Percentiles rank a stretch among this genome's conserved stretches.
phyloP scores from a whole-genome alignment of 2,329 filamentous ascomycete species.

The Colletotrichum aenigma region DNA sequence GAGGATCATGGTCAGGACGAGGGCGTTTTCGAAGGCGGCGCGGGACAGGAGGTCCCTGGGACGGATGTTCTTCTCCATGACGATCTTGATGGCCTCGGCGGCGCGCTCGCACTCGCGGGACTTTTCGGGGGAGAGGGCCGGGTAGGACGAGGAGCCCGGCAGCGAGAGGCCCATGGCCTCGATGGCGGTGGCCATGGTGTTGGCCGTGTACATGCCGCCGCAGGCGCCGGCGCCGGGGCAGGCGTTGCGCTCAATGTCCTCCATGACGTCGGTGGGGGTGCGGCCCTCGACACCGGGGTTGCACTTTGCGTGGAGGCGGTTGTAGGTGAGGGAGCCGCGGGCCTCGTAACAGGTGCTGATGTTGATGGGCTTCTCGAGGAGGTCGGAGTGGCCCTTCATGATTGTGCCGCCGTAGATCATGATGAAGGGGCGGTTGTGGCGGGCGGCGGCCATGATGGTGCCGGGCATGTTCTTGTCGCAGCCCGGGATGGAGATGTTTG shows the following conservation, averaged over 20 bases:
- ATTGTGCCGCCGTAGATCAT: slow-evolving; percentile 98
- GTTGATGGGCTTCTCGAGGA: slow-evolving; percentile 82
- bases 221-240: slow-evolving; percentile 72
- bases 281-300: slow-evolving; percentile 65
- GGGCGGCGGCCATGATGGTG: slow-evolving; percentile 85
- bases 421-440: slow-evolving; percentile 89
- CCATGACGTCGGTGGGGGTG: slow-evolving; percentile 77
- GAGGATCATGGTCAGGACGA: slow-evolving; percentile 91
- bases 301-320: slow-evolving; percentile 73
- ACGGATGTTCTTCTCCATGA: slow-evolving; percentile 83
- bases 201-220: slow-evolving; percentile 91
- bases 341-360: slow-evolving; percentile 90
- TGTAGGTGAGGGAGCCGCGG: slow-evolving; percentile 80
- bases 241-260: slow-evolving; percentile 80
- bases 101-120: slow-evolving; percentile 84
- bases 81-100: slow-evolving; percentile 76
- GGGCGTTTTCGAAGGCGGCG: slow-evolving; percentile 82
- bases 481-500: slow-evolving; percentile 89
- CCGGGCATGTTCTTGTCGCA: slow-evolving; percentile 99
- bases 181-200: slow-evolving; percentile 90
- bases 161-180: slow-evolving; percentile 86
- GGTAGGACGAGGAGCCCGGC: slow-evolving; percentile 83
- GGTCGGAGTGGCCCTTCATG: slow-evolving; percentile 79
- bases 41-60: slow-evolving; percentile 82
- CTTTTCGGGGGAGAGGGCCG: slow-evolving; percentile 81